Conservation (phyloP, 768 basidiomycete species). For the Kockovaella imperatae region DNA sequence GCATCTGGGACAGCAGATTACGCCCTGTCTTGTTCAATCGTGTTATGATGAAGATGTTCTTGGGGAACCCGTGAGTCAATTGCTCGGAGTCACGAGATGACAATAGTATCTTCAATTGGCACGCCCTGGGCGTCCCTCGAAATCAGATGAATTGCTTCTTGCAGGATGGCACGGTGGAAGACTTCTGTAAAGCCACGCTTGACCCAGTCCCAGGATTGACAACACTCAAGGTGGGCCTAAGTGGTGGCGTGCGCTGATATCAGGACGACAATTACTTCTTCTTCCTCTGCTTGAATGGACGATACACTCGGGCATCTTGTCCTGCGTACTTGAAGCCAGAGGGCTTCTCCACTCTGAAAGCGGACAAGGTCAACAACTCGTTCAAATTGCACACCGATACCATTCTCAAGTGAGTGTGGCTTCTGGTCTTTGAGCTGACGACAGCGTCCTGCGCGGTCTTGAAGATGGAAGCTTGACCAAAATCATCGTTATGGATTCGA, state of each 20-base stretch:
- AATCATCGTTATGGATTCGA: conserved; percentile 64
- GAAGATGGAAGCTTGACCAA: conserved; percentile 54
- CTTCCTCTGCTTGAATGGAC: conserved; percentile 51
- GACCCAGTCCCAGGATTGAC: conserved; percentile 46
- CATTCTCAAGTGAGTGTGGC: conserved; percentile 54
- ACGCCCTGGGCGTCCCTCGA: conserved; percentile 66
- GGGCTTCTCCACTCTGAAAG: conserved; percentile 56
- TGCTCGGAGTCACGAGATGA: conserved; percentile 13
- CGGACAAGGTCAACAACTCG: conserved; percentile 46
- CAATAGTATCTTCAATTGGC: conserved; percentile 56
- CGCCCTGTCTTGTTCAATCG: conserved; percentile 58
- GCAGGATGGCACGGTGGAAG: conserved; percentile 44
- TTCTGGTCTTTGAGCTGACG: conserved; percentile 4
- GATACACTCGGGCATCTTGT: conserved; percentile 53
- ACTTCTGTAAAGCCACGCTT: conserved; percentile 46
- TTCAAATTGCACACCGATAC: conserved; percentile 68
- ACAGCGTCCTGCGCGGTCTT: conserved; percentile 50
- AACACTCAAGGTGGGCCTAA: conserved; percentile 19
- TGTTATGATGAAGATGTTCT: conserved; percentile 52
- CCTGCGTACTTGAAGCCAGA: conserved; percentile 59
- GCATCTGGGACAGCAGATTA: conserved; percentile 57
- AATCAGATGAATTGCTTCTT: conserved; percentile 61
- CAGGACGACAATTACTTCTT: conserved; percentile 60
- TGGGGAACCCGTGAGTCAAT: conserved; percentile 46
- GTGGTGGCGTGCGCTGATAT: too few relatives aligned